Base-by-base conservation (phyloP, 1,284 basidiomycete genomes). In the Mycosarcoma maydis region DNA sequence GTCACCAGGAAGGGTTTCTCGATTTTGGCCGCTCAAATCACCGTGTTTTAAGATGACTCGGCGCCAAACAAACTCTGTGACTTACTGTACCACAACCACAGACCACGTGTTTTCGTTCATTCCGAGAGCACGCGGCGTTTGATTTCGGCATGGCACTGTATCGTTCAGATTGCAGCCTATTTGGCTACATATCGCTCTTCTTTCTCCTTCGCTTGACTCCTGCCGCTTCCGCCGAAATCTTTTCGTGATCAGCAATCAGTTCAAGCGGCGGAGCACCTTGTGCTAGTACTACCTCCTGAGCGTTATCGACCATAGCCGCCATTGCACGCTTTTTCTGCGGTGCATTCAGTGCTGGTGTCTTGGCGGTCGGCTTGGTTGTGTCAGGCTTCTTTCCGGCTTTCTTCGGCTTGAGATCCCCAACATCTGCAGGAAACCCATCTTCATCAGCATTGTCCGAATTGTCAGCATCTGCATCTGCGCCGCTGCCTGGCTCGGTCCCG, bases 231-330 rank as follows among this genome's bases (percentile, higher is more conserved):
- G 59, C 41, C 8, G 60, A 61, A 29, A 70, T 70, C 34, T 44
- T 36, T 29, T 70, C 67, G 38, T 70, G 67, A 29, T 65, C 52
- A 2, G 45, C 53, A n/a, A 42, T 19, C 10, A 70, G 38, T 49
- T 70, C 67, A 23, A 59, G 33, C 29, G 43, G 40, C 14, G 67
- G 67, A 8, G 67, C 67, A 9, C 67, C 67, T 37, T 70, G 67
- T 14, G 48, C 52, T 6, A 70, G 56, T 13, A 70, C 61, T 5
- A 60, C 67, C 6, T 39, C 17, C 36, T 59, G 56, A 23, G 61
- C 67, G 26, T 70, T 50, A 22, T 65, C 67, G 23, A 60, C 41
- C 54, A 70, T 52, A 6, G 55, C 43, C 5, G 61, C 49, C 24
- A 60, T 56, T 13, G 50, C 59, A 24, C 57, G 52, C 51, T 53